These are phyloP conservation scores for Tolypocladium tundrense DNA, from an alignment of 2,329 filamentous ascomycete species.

Conservation along the genomic window DNA sequence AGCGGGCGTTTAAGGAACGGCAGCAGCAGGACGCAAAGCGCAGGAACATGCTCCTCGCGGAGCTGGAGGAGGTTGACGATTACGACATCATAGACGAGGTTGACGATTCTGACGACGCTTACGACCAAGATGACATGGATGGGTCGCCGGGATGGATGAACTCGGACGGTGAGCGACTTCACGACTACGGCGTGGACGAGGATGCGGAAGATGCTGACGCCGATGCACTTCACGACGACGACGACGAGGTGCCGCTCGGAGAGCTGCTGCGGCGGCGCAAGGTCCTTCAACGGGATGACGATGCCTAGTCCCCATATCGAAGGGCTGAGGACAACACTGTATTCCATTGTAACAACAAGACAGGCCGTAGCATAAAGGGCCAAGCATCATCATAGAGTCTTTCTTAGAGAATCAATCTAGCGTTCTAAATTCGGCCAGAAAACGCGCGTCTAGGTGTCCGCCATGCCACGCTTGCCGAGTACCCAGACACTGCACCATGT, in stretches of 20 bases:
- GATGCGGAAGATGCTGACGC: conserved; percentile 41
- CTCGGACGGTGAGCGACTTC: conserved; percentile 61
- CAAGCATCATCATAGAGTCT: not conserved
- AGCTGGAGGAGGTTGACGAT: conserved; percentile 46
- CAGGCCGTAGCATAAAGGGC: not conserved
- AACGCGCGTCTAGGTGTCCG: not conserved
- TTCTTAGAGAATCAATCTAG: not conserved
- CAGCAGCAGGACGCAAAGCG: conserved; percentile 37
- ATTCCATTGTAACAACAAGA: not conserved
- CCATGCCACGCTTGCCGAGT: not conserved
- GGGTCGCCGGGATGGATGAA: conserved; percentile 55
- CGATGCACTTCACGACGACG: conserved; percentile 20
- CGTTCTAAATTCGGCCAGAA: not conserved
- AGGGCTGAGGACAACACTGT: not conserved
- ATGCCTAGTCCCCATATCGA: conserved; percentile 15
- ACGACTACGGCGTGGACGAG: conserved; percentile 73
- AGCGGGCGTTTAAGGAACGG: conserved; percentile 37
- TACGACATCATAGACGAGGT: conserved; percentile 44
- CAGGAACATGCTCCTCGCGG: conserved; percentile 31
- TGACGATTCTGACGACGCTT: conserved; percentile 36
- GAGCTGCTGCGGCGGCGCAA: conserved; percentile 53
- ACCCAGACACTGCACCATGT: not conserved
- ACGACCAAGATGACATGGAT: conserved; percentile 10
- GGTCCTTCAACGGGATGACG: conserved; percentile 18
- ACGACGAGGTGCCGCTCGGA: conserved; percentile 51